phyloP scores from a whole-genome alignment of 2,329 filamentous ascomycete genomes.

The Diaporthe longicolla region DNA sequence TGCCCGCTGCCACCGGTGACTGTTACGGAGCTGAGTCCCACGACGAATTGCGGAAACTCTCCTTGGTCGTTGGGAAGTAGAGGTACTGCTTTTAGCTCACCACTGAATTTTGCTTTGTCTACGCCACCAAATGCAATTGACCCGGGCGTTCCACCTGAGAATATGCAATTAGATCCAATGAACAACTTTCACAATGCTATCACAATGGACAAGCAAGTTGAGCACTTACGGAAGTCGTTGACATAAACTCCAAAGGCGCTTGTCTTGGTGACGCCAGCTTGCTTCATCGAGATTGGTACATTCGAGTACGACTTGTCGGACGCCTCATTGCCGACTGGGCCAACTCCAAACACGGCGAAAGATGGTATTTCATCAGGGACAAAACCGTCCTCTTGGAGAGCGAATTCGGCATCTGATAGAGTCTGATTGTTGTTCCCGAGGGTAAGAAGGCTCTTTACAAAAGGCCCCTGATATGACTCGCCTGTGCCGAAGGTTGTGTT shows the following conservation, averaged over 20 bases:
- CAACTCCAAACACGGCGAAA: constrained; percentile 3
- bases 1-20: not conserved
- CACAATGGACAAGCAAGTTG: not conserved
- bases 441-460: not conserved
- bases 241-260: not conserved
- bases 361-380: not conserved
- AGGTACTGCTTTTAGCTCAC: not conserved
- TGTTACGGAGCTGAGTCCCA: not conserved
- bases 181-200: not conserved
- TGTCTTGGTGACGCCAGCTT: constrained; percentile 7
- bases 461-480: not conserved
- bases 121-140: constrained; percentile 5
- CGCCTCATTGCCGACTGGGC: not conserved
- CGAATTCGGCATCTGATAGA: not conserved
- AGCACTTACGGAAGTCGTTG: not conserved
- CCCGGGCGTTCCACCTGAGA: not conserved
- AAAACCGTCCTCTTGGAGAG: not conserved
- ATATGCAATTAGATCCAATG: not conserved
- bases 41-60: not conserved
- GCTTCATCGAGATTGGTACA: not conserved
- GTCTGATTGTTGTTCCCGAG: not conserved
- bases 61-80: not conserved
- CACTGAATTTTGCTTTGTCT: not conserved
- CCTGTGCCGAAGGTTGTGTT: not conserved
- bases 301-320: not conserved